Evolutionary conservation across 306 rosid species (phyloP), one percentile per base, ranked within the genome.

Genomic region (Quercus gilva): DNA sequence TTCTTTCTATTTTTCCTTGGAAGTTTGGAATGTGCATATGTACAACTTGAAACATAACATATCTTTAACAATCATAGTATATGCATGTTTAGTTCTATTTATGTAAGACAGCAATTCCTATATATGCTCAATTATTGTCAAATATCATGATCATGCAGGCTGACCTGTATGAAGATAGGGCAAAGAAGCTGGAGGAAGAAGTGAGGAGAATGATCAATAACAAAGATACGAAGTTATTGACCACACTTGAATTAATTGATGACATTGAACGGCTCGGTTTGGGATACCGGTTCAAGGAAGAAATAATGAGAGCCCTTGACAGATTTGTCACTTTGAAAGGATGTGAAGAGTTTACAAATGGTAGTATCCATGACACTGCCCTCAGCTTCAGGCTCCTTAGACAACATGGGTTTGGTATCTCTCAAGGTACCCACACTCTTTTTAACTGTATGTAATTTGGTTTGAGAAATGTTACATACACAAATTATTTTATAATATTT

Each of bases 371-470:
- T 49, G 74, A 82, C 20, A 59, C 81, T 69, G 84, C 88, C n/a
- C 57, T 85, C 33, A 75, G 82, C 74, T 89, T 89, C 45, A 83
- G 87, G 59, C 85, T 90, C 17, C 88, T 88, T 8, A 60, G 92
- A 87, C 85, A 87, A 33, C 74, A 84, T 76, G 88, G 85, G 8
- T 75, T 43, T 69, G 77, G 74, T 35, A 71, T 83, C 78, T 55
- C 86, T 1, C 41, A 83, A 82, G 91, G 94, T 88, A 75, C 11
- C 45, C 45, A 37, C 11, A 37, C 11, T 37, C 11, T 8, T 8
- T 4, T 31, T 31, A 31, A 31, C 35, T 31, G 35, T 31, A 31
- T 31, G 35, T 4, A 31, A 31, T 31, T 31, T 31, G 35, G 35
- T 23, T 31, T 31, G n/a, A n/a, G n/a, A n/a, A n/a, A n/a, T n/a